A percentile compares a stretch with the other conserved stretches of the same genome.
Conservation (phyloP, 2,329 filamentous ascomycete genomes). For the Aspergillus sp. region DNA sequence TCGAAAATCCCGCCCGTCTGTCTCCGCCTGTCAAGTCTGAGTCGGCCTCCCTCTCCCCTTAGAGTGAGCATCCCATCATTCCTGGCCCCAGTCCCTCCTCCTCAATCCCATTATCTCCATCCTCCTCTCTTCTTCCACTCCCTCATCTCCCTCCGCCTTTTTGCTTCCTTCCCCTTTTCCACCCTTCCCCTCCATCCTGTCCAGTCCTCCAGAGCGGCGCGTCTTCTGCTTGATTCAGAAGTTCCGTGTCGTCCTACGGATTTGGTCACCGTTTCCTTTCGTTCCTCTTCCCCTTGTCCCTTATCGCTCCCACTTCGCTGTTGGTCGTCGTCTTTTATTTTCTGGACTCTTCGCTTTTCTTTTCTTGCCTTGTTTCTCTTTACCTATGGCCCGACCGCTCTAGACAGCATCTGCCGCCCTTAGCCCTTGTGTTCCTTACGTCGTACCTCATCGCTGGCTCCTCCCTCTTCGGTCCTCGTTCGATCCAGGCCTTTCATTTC, state of each 20-base stretch:
- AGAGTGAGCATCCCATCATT: conserved; percentile 15
- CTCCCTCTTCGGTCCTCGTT: conserved; percentile 25
- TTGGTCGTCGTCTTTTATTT: conserved; percentile 13
- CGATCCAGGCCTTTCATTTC: conserved; percentile 29
- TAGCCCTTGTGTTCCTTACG: conserved; percentile 28
- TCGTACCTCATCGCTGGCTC: conserved; percentile 29
- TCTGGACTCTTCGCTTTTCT: conserved; percentile 11
- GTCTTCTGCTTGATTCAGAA: conserved; percentile 30
- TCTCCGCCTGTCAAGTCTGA: conserved; percentile 22
- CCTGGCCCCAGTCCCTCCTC: conserved; percentile 2
- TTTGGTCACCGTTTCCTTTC: conserved; percentile 23
- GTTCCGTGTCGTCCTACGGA: conserved; percentile 30
- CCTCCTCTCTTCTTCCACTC: conserved; percentile 32
- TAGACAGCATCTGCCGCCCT: conserved; percentile 28
- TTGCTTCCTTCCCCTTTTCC: conserved; percentile 22
- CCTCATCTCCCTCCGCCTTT: conserved; percentile 18
- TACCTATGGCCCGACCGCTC: conserved; percentile 35
- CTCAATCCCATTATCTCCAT: conserved; percentile 15
- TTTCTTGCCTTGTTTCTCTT: conserved; percentile 12
- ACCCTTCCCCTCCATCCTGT: conserved; percentile 10
- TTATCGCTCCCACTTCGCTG: conserved; percentile 13
- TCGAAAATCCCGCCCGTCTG: conserved; percentile 23
- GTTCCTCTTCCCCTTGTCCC: conserved; percentile 16
- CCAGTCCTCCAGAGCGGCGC: conserved; percentile 25
- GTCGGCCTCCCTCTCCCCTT: conserved; percentile 16